phyloP scores from a whole-genome alignment of 306 rosid species.

The Quercus rubra region DNA sequence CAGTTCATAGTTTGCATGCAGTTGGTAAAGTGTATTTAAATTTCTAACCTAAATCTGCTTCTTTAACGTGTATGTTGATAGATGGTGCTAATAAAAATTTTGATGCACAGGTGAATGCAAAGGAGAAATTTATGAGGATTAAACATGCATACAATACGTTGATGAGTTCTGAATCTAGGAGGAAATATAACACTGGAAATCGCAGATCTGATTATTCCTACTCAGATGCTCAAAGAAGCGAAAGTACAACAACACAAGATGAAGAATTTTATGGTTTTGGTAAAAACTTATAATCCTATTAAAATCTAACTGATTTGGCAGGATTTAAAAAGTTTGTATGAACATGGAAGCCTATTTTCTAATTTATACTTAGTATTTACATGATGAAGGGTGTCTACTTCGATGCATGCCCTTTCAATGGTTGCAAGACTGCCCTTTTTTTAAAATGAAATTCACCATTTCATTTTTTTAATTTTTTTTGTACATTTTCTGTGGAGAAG shows the following conservation, averaged over 20 bases:
- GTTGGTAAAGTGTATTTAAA: no score
- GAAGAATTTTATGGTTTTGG: constrained; percentile 91
- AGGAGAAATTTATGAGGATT: constrained; percentile 86
- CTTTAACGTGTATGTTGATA: background rate
- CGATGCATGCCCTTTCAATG: background rate
- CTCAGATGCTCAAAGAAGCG: constrained; percentile 44
- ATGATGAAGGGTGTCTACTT: background rate
- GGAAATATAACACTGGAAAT: constrained; percentile 59
- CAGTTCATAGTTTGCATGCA: background rate
- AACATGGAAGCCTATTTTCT: background rate
- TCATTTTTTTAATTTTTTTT: no score
- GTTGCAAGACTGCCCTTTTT: background rate
- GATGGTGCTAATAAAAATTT: constrained; percentile 5
- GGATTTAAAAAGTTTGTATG: background rate
- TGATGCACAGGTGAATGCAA: constrained; percentile 67
- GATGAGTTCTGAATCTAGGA: constrained; percentile 71
- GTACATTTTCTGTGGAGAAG: no score
- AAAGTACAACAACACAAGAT: constrained; percentile 42
- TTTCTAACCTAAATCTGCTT: background rate
- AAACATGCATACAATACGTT: constrained; percentile 90
- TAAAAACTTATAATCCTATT: constrained; percentile 25
- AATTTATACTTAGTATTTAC: background rate
- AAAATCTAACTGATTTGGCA: background rate
- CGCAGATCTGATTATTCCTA: constrained; percentile 53
- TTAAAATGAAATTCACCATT: no score